A percentile compares a stretch with the other conserved stretches of the same genome.
Evolutionary conservation across 2,329 filamentous ascomycete species (phyloP).

Genomic region (Metarhizium brunneum): DNA sequence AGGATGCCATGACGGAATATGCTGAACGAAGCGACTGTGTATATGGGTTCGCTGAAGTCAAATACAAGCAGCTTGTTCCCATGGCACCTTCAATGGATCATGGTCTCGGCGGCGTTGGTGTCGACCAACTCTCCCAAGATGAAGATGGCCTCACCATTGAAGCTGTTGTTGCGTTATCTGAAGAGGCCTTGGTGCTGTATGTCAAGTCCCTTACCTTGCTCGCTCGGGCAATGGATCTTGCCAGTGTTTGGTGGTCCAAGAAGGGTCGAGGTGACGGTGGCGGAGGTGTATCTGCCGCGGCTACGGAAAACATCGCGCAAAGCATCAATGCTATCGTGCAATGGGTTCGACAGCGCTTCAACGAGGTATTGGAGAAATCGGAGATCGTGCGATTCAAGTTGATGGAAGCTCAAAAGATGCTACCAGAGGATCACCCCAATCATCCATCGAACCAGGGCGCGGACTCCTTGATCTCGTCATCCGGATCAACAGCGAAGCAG

Average conservation of each 20-base stretch:
- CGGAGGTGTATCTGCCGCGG: conserved; percentile 28
- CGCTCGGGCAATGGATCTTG: conserved; percentile 92
- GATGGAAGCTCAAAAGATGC: conserved; percentile 71
- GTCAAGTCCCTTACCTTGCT: conserved; percentile 88
- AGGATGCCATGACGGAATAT: conserved; percentile 80
- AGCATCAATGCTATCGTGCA: conserved; percentile 91
- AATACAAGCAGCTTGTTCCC: conserved; percentile 94
- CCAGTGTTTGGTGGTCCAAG: conserved; percentile 81
- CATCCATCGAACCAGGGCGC: conserved; percentile 71
- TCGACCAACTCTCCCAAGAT: conserved; percentile 42
- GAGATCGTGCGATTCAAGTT: conserved; percentile 88
- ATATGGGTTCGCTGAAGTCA: conserved; percentile 95
- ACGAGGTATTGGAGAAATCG: conserved; percentile 93
- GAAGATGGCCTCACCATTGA: conserved; percentile 78
- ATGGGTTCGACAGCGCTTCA: conserved; percentile 90
- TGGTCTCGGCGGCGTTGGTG: conserved; percentile 53
- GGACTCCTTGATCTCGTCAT: conserved; percentile 45
- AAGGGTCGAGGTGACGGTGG: conserved; percentile 58
- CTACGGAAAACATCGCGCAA: conserved; percentile 44
- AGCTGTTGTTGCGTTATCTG: conserved; percentile 76
- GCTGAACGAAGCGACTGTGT: conserved; percentile 93
- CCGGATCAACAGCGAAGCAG: conserved; percentile 61
- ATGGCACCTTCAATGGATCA: conserved; percentile 70
- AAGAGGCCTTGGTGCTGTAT: conserved; percentile 91
- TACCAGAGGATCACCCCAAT: conserved; percentile 77